phyloP scores from a whole-genome alignment of 768 basidiomycete species.

The Panellus pusillus region DNA sequence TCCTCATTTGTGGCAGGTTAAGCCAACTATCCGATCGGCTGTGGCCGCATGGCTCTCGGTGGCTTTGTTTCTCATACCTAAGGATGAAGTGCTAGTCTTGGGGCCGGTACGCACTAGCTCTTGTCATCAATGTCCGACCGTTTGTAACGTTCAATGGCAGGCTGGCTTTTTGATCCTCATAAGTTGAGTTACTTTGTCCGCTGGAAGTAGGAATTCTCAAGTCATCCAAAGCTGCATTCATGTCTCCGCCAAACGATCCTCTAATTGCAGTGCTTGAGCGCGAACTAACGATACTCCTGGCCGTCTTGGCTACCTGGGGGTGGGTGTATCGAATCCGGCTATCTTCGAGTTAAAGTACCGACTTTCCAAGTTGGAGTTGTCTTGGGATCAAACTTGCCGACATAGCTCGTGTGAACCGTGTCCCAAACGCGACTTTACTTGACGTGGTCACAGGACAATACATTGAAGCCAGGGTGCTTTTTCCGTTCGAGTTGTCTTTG shows the following conservation, averaged over 20 bases:
- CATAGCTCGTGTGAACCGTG: conserved; percentile 48
- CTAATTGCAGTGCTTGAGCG: conserved; percentile 70
- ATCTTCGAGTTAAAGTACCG: background rate
- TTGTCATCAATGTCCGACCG: background rate
- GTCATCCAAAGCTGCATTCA: conserved; percentile 48
- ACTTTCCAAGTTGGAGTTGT: conserved; percentile 56
- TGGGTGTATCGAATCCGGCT: conserved; percentile 33
- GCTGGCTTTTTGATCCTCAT: conserved; percentile 66
- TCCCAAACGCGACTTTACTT: conserved; percentile 36
- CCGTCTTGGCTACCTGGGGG: conserved; percentile 59
- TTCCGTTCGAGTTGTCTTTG: background rate
- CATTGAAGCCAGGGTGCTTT: conserved; percentile 48
- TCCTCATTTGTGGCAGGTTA: conserved; percentile 29
- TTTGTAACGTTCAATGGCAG: conserved; percentile 31
- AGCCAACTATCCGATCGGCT: conserved; percentile 64
- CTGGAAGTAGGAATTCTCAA: background rate
- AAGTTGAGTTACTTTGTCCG: conserved; percentile 33
- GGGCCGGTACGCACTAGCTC: conserved; percentile 49
- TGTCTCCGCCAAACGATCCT: conserved; percentile 68
- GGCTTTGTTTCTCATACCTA: conserved; percentile 58
- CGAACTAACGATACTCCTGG: conserved; percentile 53
- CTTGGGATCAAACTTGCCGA: conserved; percentile 64
- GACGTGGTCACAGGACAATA: conserved; percentile 52
- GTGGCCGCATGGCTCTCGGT: conserved; percentile 61
- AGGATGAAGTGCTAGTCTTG: conserved; percentile 41